A percentile compares a stretch with the other conserved stretches of the same genome.
phyloP scores from a whole-genome alignment of 2,329 filamentous ascomycete species.

The Sporothrix variecibatus region DNA sequence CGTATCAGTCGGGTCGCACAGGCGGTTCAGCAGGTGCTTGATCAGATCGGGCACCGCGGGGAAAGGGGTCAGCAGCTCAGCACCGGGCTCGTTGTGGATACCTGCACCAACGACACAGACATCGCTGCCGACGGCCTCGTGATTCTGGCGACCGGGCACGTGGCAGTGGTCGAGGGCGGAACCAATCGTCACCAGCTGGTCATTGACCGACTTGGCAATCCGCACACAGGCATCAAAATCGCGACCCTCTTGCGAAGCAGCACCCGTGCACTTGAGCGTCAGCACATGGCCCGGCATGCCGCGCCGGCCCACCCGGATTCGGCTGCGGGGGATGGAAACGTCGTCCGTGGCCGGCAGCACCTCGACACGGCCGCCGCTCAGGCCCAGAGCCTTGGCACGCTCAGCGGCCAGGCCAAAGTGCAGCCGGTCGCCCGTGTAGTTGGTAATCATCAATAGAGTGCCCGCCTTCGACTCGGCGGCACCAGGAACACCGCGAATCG shows the following conservation, averaged over 20 bases:
- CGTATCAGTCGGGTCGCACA: slow-evolving; percentile 52
- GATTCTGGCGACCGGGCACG: slow-evolving; percentile 54
- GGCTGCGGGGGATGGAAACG: slow-evolving; percentile 61
- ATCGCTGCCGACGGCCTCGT: slow-evolving; percentile 49
- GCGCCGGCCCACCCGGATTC: slow-evolving; percentile 60
- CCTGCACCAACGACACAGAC: slow-evolving; percentile 65
- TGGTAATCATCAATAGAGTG: slow-evolving; percentile 62
- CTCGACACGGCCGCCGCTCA: slow-evolving; percentile 58
- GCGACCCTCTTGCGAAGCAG: slow-evolving; percentile 47
- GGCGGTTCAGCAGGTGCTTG: slow-evolving; percentile 50
- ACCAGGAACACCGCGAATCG: slow-evolving; percentile 53
- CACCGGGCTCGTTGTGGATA: slow-evolving; percentile 66
- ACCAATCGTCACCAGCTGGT: slow-evolving; percentile 58
- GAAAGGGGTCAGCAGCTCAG: slow-evolving; percentile 56
- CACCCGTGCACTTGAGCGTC: slow-evolving; percentile 60
- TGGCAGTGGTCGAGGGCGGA: slow-evolving; percentile 64
- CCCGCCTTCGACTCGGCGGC: slow-evolving; percentile 47
- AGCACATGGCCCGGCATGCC: slow-evolving; percentile 63
- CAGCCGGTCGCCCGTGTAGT: slow-evolving; percentile 65
- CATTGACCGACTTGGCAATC: slow-evolving; percentile 51
- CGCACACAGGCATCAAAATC: slow-evolving; percentile 53
- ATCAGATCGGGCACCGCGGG: slow-evolving; percentile 60
- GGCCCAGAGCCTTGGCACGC: slow-evolving; percentile 53
- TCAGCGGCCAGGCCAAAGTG: slow-evolving; percentile 63
- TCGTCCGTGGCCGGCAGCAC: slow-evolving; percentile 60